phyloP scores from a whole-genome alignment of 2,329 filamentous ascomycete species.

The Colletotrichum filicis region DNA sequence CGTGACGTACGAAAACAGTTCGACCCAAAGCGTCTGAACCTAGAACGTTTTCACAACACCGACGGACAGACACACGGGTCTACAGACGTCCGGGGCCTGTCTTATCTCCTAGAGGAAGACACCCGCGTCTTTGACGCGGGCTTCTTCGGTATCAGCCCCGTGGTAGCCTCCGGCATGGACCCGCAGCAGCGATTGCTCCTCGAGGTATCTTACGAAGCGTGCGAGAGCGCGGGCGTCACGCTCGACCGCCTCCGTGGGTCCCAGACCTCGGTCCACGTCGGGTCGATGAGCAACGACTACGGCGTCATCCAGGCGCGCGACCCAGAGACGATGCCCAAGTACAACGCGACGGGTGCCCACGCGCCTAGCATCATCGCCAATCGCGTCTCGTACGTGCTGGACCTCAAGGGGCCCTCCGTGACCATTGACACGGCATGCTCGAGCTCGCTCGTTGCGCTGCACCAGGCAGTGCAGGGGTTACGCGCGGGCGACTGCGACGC shows the following conservation, averaged over 20 bases:
- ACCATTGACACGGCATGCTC: constrained; percentile 63
- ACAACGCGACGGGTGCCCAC: constrained; percentile 54
- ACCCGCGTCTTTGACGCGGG: constrained; percentile 39
- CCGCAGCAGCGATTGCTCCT: constrained; percentile 42
- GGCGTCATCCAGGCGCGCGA: not conserved
- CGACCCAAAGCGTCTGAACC: constrained; percentile 36
- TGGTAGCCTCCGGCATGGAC: constrained; percentile 42
- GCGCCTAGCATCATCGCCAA: constrained; percentile 52
- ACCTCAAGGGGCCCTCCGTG: constrained; percentile 57
- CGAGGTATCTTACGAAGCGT: constrained; percentile 41
- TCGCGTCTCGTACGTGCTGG: constrained; percentile 58
- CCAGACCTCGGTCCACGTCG: not conserved
- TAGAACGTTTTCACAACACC: constrained; percentile 37
- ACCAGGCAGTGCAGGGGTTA: constrained; percentile 51
- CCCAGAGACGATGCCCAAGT: constrained; percentile 41
- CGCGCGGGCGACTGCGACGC: constrained; percentile 42
- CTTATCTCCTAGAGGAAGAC: constrained; percentile 31
- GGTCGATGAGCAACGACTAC: not conserved
- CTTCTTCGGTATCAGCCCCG: constrained; percentile 39
- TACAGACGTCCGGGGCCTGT: not conserved
- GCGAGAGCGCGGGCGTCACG: constrained; percentile 42
- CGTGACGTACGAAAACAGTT: constrained; percentile 6
- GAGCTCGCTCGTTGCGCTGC: constrained; percentile 51
- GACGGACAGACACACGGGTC: constrained; percentile 21
- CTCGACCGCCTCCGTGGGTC: constrained; percentile 28